Evolutionary conservation across 345 rosid genomes (phyloP).

Genomic region (Gossypium longicalyx): DNA sequence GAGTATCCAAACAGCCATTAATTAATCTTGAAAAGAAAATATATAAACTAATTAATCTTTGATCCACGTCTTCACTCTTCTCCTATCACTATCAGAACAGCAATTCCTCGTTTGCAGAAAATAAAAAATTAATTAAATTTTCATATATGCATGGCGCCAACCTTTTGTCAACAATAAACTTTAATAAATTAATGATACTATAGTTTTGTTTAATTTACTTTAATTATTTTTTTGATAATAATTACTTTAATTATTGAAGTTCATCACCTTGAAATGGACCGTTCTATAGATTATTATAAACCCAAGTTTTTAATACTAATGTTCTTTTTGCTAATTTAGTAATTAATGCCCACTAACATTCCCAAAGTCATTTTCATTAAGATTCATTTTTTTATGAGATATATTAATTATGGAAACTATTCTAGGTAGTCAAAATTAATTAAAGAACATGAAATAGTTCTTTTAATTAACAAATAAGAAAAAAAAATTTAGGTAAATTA

Average conservation of each 20-base stretch:
- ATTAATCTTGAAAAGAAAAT: not conserved
- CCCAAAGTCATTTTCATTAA: conserved; percentile 7
- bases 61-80: conserved; percentile 4
- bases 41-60: not conserved
- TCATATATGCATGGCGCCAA: not conserved
- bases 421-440: not conserved
- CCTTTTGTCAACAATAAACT: not conserved
- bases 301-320: not conserved
- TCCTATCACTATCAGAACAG: conserved; percentile 10
- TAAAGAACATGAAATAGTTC: too few species aligned
- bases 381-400: not conserved
- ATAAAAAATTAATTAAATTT: not conserved
- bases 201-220: not conserved
- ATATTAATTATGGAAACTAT: too few species aligned
- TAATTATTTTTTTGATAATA: not conserved
- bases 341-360: not conserved
- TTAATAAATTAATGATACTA: not conserved
- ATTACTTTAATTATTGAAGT: not conserved
- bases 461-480: too few species aligned
- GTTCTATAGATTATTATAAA: not conserved
- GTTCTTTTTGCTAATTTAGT: too few species aligned
- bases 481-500: too few species aligned
- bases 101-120: conserved; percentile 6
- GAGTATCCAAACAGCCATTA: not conserved
- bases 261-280: not conserved